phyloP scores from a whole-genome alignment of 805 yeast species.

The Teunomyces pallodes region DNA sequence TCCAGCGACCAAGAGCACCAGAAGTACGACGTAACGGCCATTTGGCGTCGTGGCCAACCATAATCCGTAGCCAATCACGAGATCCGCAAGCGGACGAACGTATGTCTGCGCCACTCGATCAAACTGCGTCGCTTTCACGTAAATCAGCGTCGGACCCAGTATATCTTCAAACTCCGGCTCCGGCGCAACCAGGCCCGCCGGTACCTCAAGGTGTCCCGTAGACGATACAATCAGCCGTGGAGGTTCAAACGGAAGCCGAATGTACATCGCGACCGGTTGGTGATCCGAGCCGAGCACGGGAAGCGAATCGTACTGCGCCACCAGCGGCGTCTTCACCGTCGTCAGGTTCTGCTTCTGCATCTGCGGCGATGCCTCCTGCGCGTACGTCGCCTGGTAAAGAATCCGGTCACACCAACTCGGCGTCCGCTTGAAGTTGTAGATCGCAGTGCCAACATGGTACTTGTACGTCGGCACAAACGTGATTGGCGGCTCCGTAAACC shows the following conservation, averaged over 20 bases:
- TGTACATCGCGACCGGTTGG: slow-evolving; percentile 63
- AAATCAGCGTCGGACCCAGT: slow-evolving; percentile 41
- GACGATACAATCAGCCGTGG: slow-evolving; percentile 32
- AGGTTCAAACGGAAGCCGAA: slow-evolving; percentile 45
- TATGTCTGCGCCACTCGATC: slow-evolving; percentile 26
- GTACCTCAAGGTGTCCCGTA: slow-evolving; percentile 28
- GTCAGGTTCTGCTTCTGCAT: not conserved
- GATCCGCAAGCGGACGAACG: slow-evolving; percentile 28
- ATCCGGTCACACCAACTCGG: slow-evolving; percentile 95
- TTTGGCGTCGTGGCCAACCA: slow-evolving; percentile 33
- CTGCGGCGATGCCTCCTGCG: slow-evolving; percentile 3
- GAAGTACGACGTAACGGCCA: slow-evolving; percentile 27
- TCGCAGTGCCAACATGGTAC: slow-evolving; percentile 48
- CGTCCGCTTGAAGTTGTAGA: slow-evolving; percentile 54
- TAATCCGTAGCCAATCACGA: slow-evolving; percentile 30
- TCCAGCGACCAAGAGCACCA: slow-evolving; percentile 6
- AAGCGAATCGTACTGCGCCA: slow-evolving; percentile 50
- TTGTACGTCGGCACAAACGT: slow-evolving; percentile 81
- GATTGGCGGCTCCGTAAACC: slow-evolving; percentile 66
- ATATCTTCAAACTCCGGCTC: slow-evolving; percentile 14
- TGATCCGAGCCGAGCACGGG: slow-evolving; percentile 68
- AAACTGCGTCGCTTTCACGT: slow-evolving; percentile 31
- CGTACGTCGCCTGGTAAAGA: slow-evolving; percentile 49
- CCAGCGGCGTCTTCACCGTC: slow-evolving; percentile 12
- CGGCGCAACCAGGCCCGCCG: slow-evolving; percentile 14